Percentiles rank a stretch among this genome's conserved stretches.
phyloP scores from a whole-genome alignment of 257 asterid species.

The Verbascum thapsus region DNA sequence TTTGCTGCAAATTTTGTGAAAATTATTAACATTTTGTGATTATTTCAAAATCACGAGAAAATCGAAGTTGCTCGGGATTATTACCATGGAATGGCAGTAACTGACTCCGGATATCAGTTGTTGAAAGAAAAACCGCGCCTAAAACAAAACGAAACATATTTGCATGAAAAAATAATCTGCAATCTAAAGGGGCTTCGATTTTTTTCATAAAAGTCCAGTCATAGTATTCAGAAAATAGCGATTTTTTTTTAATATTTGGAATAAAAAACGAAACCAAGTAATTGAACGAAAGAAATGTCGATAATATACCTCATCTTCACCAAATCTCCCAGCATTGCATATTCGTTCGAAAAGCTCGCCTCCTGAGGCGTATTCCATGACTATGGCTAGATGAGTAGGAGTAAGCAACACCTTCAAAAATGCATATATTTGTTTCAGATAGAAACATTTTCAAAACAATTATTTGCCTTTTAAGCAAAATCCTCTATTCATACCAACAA shows the following conservation, averaged over 20 bases:
- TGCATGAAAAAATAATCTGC: too few species aligned
- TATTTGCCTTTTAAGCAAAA: too few species aligned
- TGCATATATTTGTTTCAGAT: background rate
- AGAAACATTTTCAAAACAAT: too few species aligned
- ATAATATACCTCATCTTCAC: slow-evolving; percentile 80
- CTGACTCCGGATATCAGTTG: slow-evolving; percentile 81
- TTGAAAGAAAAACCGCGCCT: slow-evolving; percentile 81
- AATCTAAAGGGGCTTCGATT: too few species aligned
- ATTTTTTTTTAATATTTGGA: too few species aligned
- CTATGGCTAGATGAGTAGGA: slow-evolving; percentile 74
- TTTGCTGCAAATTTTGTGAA: slow-evolving; percentile 52
- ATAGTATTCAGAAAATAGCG: too few species aligned
- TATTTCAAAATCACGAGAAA: background rate
- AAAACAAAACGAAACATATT: slow-evolving; percentile 19
- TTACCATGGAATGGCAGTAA: slow-evolving; percentile 82
- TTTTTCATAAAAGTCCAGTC: too few species aligned
- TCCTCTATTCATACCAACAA: too few species aligned
- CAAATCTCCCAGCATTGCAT: slow-evolving; percentile 72
- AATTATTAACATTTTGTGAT: background rate
- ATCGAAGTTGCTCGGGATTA: background rate
- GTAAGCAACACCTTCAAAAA: slow-evolving; percentile 64
- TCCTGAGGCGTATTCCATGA: slow-evolving; percentile 84
- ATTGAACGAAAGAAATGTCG: too few species aligned
- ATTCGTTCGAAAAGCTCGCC: slow-evolving; percentile 81
- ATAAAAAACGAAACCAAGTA: too few species aligned